Evolutionary conservation across 805 yeast genomes (phyloP).

Genomic region (Metschnikowia gruessii): DNA sequence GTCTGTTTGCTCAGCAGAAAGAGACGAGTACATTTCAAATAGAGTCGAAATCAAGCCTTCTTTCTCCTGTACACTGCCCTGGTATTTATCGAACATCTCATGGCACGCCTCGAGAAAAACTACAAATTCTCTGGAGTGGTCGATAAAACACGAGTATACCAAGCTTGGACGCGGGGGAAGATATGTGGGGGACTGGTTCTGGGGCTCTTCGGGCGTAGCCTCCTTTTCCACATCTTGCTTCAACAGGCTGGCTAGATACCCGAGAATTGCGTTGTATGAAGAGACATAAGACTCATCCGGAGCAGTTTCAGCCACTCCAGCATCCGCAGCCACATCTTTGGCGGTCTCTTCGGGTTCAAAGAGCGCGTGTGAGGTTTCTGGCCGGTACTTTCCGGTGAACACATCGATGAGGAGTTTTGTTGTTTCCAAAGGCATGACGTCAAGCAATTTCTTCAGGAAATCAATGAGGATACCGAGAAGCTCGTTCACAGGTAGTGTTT

Average conservation of each 20-base stretch:
- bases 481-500: constrained; percentile 71
- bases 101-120: constrained; percentile 90
- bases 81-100: constrained; percentile 71
- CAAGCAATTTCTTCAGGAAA: constrained; percentile 62
- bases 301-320: constrained; percentile 11
- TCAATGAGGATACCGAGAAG: constrained; percentile 67
- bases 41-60: constrained; percentile 73
- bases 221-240: constrained; percentile 3
- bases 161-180: constrained; percentile 89
- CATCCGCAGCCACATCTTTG: constrained; percentile 11
- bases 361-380: constrained; percentile 26
- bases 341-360: constrained; percentile 8
- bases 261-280: constrained; percentile 18
- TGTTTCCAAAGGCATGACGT: constrained; percentile 70
- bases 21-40: constrained; percentile 72
- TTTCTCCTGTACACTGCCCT: constrained; percentile 66
- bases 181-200: constrained; percentile 54
- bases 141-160: constrained; percentile 82
- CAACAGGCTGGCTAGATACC: constrained; percentile 16
- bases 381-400: constrained; percentile 79
- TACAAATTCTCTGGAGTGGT: constrained; percentile 84
- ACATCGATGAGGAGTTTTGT: constrained; percentile 80
- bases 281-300: constrained; percentile 9
- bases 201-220: not conserved
- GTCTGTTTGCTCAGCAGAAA: constrained; percentile 41